Percentiles rank a stretch among this genome's conserved stretches.
phyloP scores from a whole-genome alignment of 2,329 filamentous ascomycete genomes.

The Verticillium zaregamsianum region DNA sequence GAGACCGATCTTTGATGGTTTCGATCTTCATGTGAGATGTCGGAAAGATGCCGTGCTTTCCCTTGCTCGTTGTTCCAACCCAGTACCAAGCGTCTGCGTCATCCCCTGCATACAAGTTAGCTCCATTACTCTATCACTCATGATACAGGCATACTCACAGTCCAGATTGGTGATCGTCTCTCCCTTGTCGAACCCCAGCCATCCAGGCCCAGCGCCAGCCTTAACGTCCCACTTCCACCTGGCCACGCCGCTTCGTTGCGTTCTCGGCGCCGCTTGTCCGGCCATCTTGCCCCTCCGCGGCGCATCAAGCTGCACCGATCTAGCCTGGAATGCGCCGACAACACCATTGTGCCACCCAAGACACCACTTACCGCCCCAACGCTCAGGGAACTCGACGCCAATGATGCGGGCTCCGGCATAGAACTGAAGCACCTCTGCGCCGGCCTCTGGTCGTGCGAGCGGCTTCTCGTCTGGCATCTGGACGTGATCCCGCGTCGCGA shows the following conservation, averaged over 20 bases:
- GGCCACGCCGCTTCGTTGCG: slow-evolving; percentile 36
- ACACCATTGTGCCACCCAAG: slow-evolving; percentile 27
- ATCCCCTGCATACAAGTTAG: slow-evolving; percentile 26
- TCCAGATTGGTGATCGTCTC: slow-evolving; percentile 47
- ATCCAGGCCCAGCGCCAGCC: slow-evolving; percentile 18
- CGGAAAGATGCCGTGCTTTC: slow-evolving; percentile 34
- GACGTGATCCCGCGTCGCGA: slow-evolving; percentile 28
- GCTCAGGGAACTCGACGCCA: slow-evolving; percentile 26
- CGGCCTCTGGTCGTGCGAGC: slow-evolving; percentile 23
- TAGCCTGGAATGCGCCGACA: slow-evolving; percentile 22
- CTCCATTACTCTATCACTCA: background rate
- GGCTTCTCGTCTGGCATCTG: slow-evolving; percentile 27
- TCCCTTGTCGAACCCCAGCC: slow-evolving; percentile 34
- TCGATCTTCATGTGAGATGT: slow-evolving; percentile 29
- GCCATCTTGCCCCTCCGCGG: slow-evolving; percentile 11
- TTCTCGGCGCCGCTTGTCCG: slow-evolving; percentile 23
- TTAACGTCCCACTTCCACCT: slow-evolving; percentile 33
- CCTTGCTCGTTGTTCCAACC: slow-evolving; percentile 32
- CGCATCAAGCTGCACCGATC: slow-evolving; percentile 19
- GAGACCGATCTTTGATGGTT: slow-evolving; percentile 9
- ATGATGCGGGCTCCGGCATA: slow-evolving; percentile 25
- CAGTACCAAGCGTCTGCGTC: slow-evolving; percentile 41
- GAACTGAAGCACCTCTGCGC: slow-evolving; percentile 32
- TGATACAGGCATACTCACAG: slow-evolving; percentile 10
- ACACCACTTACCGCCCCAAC: slow-evolving; percentile 30